Percentiles rank a stretch among this genome's conserved stretches.
phyloP scores from a whole-genome alignment of 148 eudicot genomes.

The Hydrangea macrophylla region DNA sequence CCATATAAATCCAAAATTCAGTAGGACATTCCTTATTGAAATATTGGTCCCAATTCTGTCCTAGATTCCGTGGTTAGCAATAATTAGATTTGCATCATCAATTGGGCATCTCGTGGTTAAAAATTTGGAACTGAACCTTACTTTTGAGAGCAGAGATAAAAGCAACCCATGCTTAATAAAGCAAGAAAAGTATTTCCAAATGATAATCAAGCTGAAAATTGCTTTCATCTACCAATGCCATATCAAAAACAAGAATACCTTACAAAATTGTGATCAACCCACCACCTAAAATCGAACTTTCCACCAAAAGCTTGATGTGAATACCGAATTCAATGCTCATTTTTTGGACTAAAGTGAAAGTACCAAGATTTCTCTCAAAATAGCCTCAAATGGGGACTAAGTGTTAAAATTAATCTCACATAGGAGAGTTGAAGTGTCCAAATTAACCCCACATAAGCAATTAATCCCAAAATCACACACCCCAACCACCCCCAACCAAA shows the following conservation, averaged over 20 bases:
- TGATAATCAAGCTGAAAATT: not conserved
- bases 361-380: too few species aligned
- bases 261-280: not conserved
- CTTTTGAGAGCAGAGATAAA: not conserved
- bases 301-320: too few species aligned
- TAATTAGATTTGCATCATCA: not conserved
- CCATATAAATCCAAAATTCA: not conserved
- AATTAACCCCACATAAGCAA: too few species aligned
- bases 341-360: too few species aligned
- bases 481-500: too few species aligned
- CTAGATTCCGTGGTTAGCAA: not conserved
- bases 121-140: too few species aligned
- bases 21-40: not conserved
- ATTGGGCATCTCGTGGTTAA: not conserved
- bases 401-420: too few species aligned
- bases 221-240: conserved; percentile 2
- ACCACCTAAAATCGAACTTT: too few species aligned
- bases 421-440: too few species aligned
- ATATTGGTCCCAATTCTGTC: conserved; percentile 1
- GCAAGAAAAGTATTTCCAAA: conserved; percentile 6
- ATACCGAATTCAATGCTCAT: too few species aligned
- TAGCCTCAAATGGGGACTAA: too few species aligned
- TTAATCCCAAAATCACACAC: too few species aligned
- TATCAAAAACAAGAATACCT: conserved; percentile 1
- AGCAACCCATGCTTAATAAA: conserved; percentile 3